Evolutionary conservation across 768 basidiomycete species (phyloP), one percentile per base, ranked within the genome.

Genomic region (Gloeostereum incarnatum): DNA sequence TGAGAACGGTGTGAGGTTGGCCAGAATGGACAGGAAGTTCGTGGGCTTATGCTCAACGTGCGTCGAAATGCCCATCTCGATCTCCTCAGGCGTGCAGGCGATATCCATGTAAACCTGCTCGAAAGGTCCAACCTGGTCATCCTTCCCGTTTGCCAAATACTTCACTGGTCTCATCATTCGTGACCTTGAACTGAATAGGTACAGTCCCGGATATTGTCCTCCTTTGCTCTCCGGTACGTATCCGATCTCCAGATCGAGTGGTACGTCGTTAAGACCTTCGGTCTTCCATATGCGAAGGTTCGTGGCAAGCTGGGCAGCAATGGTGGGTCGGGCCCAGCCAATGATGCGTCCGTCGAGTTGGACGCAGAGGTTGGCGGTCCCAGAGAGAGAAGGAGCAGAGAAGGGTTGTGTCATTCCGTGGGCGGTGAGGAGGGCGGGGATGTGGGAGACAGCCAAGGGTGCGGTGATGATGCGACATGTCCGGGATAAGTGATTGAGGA

Each of bases 71-170:
- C 71, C 78, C 39, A 63, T 57, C 39, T 80, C 75, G 40, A 97
- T 81, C 59, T 96, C 96, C 48, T 82, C 81, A 3, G 81, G 81
- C 38, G 77, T 87, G 50, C 88, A 82, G 2, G 96, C 94, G 54
- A 99, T 88, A 54, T 99, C 89, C 90, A 98, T 91, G 56, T 98
- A 99, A 4, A 97, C 96, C 62, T 99, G 96, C 59, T 99, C 96
- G 50, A 99, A 99, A 6, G 94, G 74, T 3, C 96, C 96, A 39
- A 98, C 71, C 56, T 87, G 86, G 56, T 99, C 96, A 45, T 86
- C 71, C 45, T 71, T 71, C 16, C 84, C 85, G 55, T 97, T 98
- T 40, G 69, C 66, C 29, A 98, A 64, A 59, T 84, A 94, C 54
- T 84, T 92, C 40, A 97, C 94, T 5, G 96, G 93, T 33, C 96